Conservation (phyloP, 2,329 filamentous ascomycete genomes). For the Microdochium bolleyi region DNA sequence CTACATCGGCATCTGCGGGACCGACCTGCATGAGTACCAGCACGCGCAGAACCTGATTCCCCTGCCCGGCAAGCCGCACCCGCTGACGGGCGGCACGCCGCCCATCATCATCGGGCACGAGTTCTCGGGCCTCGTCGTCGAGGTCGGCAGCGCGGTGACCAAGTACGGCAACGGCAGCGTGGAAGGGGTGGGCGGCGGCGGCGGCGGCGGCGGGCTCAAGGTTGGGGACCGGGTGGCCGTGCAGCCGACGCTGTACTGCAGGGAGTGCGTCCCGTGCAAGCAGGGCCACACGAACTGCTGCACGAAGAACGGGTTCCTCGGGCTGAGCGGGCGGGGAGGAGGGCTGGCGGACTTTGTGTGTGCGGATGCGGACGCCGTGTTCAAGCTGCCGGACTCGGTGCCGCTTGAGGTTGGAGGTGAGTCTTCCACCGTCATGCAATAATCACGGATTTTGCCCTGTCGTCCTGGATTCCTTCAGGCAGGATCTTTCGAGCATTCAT, state of each 20-base stretch:
- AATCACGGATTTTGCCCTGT: too few species aligned
- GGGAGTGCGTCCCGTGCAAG: constrained; percentile 45
- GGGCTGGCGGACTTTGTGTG: constrained; percentile 48
- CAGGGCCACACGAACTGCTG: constrained; percentile 49
- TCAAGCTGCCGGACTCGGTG: constrained; percentile 42
- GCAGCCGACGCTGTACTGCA: constrained; percentile 52
- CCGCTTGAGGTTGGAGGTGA: constrained; percentile 37
- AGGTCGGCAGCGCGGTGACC: constrained; percentile 42
- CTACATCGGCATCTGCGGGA: constrained; percentile 24
- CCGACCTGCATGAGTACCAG: constrained; percentile 23
- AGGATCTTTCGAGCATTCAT: too few species aligned
- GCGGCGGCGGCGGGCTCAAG: constrained; percentile 27
- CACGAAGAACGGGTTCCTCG: constrained; percentile 32
- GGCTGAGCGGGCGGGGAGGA: constrained; percentile 35
- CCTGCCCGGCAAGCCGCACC: constrained; percentile 34
- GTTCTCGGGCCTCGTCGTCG: constrained; percentile 51
- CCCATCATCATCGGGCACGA: constrained; percentile 59
- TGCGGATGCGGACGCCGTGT: constrained; percentile 37
- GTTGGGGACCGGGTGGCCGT: constrained; percentile 50
- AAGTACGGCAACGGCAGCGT: constrained; percentile 5
- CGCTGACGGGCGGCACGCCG: constrained; percentile 45
- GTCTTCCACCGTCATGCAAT: too few species aligned
- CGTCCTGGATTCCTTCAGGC: too few species aligned
- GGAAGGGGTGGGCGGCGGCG: too few species aligned
- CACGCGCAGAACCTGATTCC: constrained; percentile 20